These are phyloP conservation scores for Rhizoclosmatium sp. DNA, from an alignment of 192 early-diverging fungal genomes.

Conservation along the genomic window DNA sequence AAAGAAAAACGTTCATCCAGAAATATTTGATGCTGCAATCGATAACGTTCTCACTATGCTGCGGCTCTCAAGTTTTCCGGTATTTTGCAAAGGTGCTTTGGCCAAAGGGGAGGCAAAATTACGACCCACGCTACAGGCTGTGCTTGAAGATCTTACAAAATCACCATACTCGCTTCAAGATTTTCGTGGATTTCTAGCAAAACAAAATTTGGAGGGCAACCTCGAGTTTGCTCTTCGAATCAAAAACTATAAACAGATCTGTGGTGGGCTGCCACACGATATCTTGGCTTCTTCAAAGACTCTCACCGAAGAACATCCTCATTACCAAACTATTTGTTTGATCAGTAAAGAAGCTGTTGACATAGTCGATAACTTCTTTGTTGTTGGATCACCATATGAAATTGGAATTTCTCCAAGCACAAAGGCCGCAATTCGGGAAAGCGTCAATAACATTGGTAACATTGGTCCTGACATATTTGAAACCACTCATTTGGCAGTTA, in stretches of 20 bases:
- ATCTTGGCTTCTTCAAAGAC: no score
- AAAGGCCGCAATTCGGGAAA: not conserved
- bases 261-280: no score
- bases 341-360: not conserved
- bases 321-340: not conserved
- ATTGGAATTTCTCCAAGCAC: no score
- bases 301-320: no score
- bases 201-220: not conserved
- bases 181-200: constrained; percentile 13
- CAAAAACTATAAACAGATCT: not conserved
- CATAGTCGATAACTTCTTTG: not conserved
- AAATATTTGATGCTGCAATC: constrained; percentile 38
- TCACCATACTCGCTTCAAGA: constrained; percentile 12
- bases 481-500: not conserved
- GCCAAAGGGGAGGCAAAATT: not conserved
- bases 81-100: constrained; percentile 23
- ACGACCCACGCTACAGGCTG: constrained; percentile 5
- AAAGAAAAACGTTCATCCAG: constrained; percentile 36
- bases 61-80: constrained; percentile 34
- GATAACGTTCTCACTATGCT: constrained; percentile 41
- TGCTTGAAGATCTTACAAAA: constrained; percentile 1
- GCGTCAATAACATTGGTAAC: not conserved
- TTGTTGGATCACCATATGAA: no score
- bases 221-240: not conserved
- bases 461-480: not conserved